These are phyloP conservation scores for Hypoxylon sp. DNA, from an alignment of 2,329 filamentous ascomycete species.

Conservation along the genomic window DNA sequence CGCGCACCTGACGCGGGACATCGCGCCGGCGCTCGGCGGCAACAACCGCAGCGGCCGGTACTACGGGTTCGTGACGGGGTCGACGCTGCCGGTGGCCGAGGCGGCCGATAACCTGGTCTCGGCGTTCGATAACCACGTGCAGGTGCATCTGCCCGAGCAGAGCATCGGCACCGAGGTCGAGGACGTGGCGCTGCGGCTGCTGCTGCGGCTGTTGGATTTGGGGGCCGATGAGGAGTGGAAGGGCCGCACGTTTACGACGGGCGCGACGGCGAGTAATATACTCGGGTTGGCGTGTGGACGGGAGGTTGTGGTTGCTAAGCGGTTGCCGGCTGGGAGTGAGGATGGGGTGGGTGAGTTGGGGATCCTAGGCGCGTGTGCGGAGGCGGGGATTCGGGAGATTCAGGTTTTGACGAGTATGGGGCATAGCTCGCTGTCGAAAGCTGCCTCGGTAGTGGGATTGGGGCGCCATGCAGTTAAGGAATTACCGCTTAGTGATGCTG, in stretches of 20 bases:
- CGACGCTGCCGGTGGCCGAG: constrained; percentile 81
- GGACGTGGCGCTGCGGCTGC: constrained; percentile 76
- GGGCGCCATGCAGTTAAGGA: constrained; percentile 78
- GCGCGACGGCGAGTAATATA: constrained; percentile 82
- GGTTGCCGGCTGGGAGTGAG: constrained; percentile 50
- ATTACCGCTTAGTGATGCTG: constrained; percentile 64
- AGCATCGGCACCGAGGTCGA: constrained; percentile 84
- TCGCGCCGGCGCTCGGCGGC: constrained; percentile 75
- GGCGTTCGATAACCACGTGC: constrained; percentile 84
- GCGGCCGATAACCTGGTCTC: constrained; percentile 89
- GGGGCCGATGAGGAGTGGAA: constrained; percentile 72
- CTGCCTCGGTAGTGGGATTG: constrained; percentile 84
- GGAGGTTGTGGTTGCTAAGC: constrained; percentile 70
- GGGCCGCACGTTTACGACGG: constrained; percentile 70
- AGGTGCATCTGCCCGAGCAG: constrained; percentile 84
- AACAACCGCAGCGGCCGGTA: constrained; percentile 77
- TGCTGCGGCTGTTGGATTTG: constrained; percentile 77
- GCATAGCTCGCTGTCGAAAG: constrained; percentile 88
- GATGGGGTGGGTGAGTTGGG: constrained; percentile 76
- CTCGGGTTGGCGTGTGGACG: constrained; percentile 78
- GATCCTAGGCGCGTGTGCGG: constrained; percentile 74
- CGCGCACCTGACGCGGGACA: constrained; percentile 61
- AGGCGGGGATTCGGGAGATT: constrained; percentile 75
- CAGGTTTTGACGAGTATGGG: constrained; percentile 85
- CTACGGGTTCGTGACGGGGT: constrained; percentile 92